Evolutionary conservation across 805 yeast genomes (phyloP).

Genomic region (Candida taoyuanica): DNA sequence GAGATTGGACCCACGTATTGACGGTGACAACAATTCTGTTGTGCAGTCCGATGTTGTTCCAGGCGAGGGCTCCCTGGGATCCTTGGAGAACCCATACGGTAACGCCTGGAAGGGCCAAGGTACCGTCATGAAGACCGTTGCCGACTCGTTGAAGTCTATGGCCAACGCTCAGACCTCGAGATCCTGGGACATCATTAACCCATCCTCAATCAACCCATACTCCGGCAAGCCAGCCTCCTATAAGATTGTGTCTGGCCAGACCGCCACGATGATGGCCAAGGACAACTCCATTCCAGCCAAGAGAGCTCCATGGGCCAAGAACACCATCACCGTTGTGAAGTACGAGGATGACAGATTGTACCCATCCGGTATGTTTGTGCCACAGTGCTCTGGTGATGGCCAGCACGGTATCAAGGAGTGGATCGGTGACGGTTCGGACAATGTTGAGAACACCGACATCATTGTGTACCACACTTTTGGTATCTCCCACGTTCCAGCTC

Average conservation of each 20-base stretch:
- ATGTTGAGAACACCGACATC: conserved; percentile 63
- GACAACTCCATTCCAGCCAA: conserved; percentile 70
- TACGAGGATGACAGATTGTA: conserved; percentile 68
- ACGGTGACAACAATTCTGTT: conserved; percentile 74
- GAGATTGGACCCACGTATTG: conserved; percentile 76
- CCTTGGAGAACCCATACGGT: conserved; percentile 70
- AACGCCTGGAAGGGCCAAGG: conserved; percentile 67
- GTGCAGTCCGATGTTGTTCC: conserved; percentile 61
- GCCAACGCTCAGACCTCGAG: conserved; percentile 59
- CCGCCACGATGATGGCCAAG: conserved; percentile 69
- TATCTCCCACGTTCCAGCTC: conserved; percentile 81
- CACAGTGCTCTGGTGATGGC: conserved; percentile 72
- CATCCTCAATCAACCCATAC: conserved; percentile 57
- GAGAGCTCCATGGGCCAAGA: conserved; percentile 79
- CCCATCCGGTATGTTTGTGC: conserved; percentile 78
- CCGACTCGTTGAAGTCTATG: conserved; percentile 55
- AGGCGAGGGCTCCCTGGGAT: conserved; percentile 57
- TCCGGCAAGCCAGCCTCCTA: conserved; percentile 74
- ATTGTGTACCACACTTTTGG: conserved; percentile 80
- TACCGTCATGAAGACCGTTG: conserved; percentile 63
- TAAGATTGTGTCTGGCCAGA: conserved; percentile 71
- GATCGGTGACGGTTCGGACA: conserved; percentile 58
- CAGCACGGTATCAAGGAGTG: conserved; percentile 61
- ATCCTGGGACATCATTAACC: conserved; percentile 77
- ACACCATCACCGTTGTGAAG: conserved; percentile 64